Evolutionary conservation across 176 grass and related monocot genomes (phyloP).

Genomic region (Saccharum spontaneum): DNA sequence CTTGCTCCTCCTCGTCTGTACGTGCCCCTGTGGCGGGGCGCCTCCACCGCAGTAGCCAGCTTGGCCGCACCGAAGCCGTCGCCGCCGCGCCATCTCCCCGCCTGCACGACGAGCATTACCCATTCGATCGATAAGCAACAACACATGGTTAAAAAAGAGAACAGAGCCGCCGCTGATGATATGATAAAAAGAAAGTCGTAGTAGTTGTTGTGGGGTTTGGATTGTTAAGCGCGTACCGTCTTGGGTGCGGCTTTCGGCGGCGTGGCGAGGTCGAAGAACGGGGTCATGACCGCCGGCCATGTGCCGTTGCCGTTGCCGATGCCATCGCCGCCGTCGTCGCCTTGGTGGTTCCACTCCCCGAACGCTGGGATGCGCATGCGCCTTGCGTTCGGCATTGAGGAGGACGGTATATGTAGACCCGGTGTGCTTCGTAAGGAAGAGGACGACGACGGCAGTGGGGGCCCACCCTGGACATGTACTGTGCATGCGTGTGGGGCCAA

Average conservation of each 20-base stretch:
- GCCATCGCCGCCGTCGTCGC: no score
- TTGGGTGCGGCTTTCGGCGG: not conserved
- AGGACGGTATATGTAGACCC: not conserved
- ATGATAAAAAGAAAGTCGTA: not conserved
- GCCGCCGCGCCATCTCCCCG: not conserved
- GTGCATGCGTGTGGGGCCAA: not conserved
- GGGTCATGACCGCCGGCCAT: not conserved
- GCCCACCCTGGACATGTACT: not conserved
- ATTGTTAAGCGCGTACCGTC: not conserved
- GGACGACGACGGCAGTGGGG: not conserved
- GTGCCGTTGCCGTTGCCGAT: not conserved
- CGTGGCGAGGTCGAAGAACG: not conserved
- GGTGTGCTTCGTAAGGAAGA: not conserved
- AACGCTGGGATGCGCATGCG: constrained; percentile 15
- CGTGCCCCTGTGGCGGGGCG: not conserved
- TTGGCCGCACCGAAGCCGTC: not conserved
- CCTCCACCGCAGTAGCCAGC: not conserved
- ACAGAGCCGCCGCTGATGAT: no score
- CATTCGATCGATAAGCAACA: not conserved
- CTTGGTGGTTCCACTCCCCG: constrained; percentile 30
- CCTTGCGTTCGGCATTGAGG: not conserved
- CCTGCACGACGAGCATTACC: not conserved
- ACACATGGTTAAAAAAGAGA: no score
- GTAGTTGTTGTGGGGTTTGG: not conserved
- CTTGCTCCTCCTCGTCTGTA: not conserved